phyloP scores from a whole-genome alignment of 345 rosid genomes.

The Corchorus olitorius region DNA sequence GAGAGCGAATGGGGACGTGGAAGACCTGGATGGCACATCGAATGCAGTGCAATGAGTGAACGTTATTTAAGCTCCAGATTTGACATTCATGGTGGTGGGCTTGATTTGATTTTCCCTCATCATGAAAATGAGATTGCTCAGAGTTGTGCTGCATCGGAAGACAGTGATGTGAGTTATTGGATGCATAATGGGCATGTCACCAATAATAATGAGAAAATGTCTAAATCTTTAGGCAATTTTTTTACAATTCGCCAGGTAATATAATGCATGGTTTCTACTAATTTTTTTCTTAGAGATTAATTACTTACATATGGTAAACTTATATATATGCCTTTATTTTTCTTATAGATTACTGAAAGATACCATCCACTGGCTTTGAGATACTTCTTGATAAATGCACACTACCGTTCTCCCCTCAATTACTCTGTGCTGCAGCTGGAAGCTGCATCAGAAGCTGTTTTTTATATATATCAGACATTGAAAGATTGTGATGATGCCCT shows the following conservation, averaged over 20 bases:
- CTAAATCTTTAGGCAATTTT: slow-evolving; percentile 71
- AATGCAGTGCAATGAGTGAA: slow-evolving; percentile 98
- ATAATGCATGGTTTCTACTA: slow-evolving; percentile 4
- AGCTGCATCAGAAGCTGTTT: slow-evolving; percentile 66
- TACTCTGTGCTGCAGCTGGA: slow-evolving; percentile 67
- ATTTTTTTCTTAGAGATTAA: not conserved
- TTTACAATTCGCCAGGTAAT: slow-evolving; percentile 75
- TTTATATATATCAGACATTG: slow-evolving; percentile 88
- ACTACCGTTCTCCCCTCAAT: slow-evolving; percentile 84
- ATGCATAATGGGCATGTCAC: slow-evolving; percentile 94
- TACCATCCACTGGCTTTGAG: slow-evolving; percentile 87
- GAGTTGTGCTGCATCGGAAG: slow-evolving; percentile 70
- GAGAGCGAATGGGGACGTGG: slow-evolving; percentile 93
- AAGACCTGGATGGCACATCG: slow-evolving; percentile 98
- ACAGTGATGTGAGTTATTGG: slow-evolving; percentile 69
- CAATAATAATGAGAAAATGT: slow-evolving; percentile 81
- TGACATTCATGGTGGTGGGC: slow-evolving; percentile 91
- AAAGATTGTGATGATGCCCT: slow-evolving; percentile 73
- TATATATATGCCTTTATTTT: not conserved
- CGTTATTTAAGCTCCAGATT: slow-evolving; percentile 63
- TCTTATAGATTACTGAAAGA: slow-evolving; percentile 55
- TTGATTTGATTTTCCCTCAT: slow-evolving; percentile 76
- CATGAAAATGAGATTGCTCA: slow-evolving; percentile 95
- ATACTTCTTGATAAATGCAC: slow-evolving; percentile 81
- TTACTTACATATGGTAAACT: not conserved